A percentile compares a stretch with the other conserved stretches of the same genome.
These are phyloP conservation scores for Panicum miliaceum DNA, from an alignment of 176 grass and related monocot genomes.

Conservation along the genomic window DNA sequence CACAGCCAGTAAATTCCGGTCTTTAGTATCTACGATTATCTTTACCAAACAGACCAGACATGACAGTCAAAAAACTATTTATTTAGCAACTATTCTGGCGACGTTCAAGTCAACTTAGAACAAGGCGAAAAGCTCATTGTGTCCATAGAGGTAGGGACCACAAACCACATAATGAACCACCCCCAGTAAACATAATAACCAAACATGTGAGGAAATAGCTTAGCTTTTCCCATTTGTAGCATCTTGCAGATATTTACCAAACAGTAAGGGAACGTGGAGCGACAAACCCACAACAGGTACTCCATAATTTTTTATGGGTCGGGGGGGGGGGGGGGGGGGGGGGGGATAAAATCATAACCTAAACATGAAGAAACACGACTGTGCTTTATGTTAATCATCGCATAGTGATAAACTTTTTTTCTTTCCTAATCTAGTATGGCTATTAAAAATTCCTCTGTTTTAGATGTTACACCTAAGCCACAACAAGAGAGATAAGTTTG, in stretches of 20 bases:
- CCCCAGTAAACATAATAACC: background rate
- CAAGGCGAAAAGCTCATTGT: background rate
- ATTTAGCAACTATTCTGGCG: background rate
- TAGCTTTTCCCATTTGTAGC: background rate
- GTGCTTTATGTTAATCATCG: background rate
- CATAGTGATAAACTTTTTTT: background rate
- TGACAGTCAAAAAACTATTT: background rate
- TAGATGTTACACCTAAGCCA: background rate
- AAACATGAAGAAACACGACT: background rate
- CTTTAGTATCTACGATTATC: background rate
- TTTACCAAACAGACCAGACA: background rate
- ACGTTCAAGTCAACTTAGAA: background rate
- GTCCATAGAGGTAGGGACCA: background rate
- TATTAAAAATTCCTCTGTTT: background rate
- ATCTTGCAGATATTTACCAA: background rate
- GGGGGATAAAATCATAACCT: background rate
- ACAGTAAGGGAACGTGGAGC: background rate
- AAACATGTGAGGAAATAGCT: background rate
- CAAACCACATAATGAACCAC: background rate
- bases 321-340: too few relatives aligned
- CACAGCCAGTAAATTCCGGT: background rate
- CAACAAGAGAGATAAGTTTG: background rate
- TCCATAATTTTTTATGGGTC: background rate
- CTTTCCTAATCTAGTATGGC: background rate
- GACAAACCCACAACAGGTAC: background rate